Conservation (phyloP, 1,284 basidiomycete genomes). For the Trichosporon inkin region DNA sequence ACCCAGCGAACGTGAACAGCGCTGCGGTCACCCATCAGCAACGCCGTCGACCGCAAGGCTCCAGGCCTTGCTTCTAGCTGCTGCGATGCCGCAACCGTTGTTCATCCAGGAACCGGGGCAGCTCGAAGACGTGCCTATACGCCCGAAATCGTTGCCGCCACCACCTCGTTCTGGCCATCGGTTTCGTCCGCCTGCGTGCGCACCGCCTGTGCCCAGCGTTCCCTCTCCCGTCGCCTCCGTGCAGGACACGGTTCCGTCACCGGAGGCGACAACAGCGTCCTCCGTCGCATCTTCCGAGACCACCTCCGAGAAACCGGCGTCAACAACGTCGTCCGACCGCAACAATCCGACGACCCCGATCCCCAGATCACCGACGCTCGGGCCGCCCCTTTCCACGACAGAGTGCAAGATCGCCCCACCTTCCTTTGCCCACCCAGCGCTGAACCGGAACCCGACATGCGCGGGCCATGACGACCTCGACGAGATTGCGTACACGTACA, state of each 20-base stretch:
- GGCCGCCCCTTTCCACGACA: neutral
- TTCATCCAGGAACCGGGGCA: neutral
- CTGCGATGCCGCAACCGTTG: slow-evolving; percentile 1
- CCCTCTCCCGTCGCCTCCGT: neutral
- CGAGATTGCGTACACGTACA: slow-evolving; percentile 41
- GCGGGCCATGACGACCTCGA: slow-evolving; percentile 36
- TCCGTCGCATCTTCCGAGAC: neutral
- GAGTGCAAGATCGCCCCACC: neutral
- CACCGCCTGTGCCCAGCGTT: neutral
- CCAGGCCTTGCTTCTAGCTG: neutral
- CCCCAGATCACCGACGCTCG: too few relatives aligned
- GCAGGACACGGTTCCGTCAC: neutral
- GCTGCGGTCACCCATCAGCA: too few relatives aligned
- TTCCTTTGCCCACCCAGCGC: too few relatives aligned
- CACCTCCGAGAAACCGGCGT: too few relatives aligned
- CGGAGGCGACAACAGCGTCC: neutral
- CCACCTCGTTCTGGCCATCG: neutral
- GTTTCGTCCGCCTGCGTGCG: neutral
- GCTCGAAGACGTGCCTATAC: neutral
- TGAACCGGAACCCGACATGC: neutral
- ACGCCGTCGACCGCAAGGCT: neutral
- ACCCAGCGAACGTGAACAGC: too few relatives aligned
- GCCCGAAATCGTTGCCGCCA: neutral
- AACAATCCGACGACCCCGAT: neutral
- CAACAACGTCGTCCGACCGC: neutral